phyloP scores from a whole-genome alignment of 169 alveolate species.

The Eimeria maxima region DNA sequence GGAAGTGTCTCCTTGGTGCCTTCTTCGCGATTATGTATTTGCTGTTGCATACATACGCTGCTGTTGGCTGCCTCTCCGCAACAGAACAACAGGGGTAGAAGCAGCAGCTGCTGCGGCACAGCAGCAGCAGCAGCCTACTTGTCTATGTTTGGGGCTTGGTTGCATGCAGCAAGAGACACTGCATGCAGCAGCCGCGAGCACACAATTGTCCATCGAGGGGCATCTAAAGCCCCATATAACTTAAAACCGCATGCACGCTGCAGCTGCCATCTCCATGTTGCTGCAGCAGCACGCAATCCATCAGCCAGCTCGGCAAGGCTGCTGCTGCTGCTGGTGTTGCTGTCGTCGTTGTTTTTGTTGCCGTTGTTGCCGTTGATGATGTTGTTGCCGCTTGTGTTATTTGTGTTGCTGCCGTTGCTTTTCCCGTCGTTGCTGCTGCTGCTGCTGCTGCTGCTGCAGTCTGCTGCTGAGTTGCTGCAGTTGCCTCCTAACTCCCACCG shows the following conservation, averaged over 20 bases:
- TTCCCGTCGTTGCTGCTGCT: not conserved
- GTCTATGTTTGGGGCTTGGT: not conserved
- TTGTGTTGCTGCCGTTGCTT: not conserved
- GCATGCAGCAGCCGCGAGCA: conserved; percentile 20
- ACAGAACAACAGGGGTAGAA: not conserved
- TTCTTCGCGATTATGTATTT: too few species aligned
- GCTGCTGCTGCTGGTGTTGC: conserved; percentile 29
- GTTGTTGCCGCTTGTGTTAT: not conserved
- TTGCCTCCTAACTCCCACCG: conserved; percentile 28
- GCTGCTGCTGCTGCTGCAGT: not conserved
- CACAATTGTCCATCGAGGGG: not conserved
- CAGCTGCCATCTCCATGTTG: conserved; percentile 23
- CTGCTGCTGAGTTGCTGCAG: not conserved
- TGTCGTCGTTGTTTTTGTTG: not conserved
- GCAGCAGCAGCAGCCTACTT: not conserved
- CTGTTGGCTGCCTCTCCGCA: not conserved
- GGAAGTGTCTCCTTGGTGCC: not conserved
- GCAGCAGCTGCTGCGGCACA: conserved; percentile 1
- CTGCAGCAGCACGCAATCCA: conserved; percentile 43
- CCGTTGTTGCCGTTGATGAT: not conserved
- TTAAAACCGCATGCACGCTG: conserved; percentile 39
- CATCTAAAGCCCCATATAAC: not conserved
- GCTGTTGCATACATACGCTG: not conserved
- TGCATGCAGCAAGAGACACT: conserved; percentile 24
- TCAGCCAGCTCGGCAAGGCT: not conserved